phyloP scores from a whole-genome alignment of 306 rosid species.

The Quercus glauca region DNA sequence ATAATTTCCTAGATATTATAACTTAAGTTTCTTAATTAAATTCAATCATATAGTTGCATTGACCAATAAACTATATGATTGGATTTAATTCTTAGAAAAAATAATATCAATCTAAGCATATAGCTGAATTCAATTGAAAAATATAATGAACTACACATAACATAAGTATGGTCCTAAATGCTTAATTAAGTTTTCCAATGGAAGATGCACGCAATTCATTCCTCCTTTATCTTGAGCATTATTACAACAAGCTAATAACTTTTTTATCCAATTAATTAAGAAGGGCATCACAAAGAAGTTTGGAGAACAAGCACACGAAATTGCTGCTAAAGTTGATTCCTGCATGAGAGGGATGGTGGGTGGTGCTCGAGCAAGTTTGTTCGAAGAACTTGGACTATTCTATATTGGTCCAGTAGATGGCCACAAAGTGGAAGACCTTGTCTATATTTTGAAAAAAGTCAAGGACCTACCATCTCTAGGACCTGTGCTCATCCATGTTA shows the following conservation, averaged over 20 bases:
- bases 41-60: no score
- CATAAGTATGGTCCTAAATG: no score
- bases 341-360: conserved; percentile 40
- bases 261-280: neutral
- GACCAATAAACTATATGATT: no score
- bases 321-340: conserved; percentile 48
- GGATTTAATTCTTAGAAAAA: no score
- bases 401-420: conserved; percentile 70
- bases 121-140: no score
- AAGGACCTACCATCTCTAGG: conserved; percentile 47
- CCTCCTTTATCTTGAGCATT: no score
- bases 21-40: no score
- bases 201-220: no score
- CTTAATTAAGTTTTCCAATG: no score
- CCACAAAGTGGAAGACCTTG: conserved; percentile 53
- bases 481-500: conserved; percentile 57
- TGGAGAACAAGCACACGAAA: conserved; percentile 39
- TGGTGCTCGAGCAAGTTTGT: conserved; percentile 41
- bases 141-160: no score
- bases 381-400: conserved; percentile 62
- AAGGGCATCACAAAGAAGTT: conserved; percentile 47
- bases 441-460: conserved; percentile 35
- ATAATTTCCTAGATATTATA: no score
- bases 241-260: neutral
- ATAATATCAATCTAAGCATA: no score